Evolutionary conservation across 1,284 basidiomycete genomes (phyloP).

Genomic region (Melanopsichium pennsylvanicum): DNA sequence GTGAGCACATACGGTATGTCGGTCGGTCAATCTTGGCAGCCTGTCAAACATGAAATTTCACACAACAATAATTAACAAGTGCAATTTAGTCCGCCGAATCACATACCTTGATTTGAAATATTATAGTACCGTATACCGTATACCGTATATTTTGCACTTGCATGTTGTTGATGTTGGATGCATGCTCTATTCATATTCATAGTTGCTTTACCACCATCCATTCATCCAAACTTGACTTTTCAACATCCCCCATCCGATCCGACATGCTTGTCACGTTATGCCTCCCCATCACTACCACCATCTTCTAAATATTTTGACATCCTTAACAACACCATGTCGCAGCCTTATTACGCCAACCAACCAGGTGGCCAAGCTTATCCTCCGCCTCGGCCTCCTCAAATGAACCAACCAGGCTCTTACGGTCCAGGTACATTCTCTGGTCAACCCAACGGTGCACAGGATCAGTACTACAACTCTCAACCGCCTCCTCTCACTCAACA

Average conservation of each 20-base stretch:
- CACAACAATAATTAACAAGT: too few relatives aligned
- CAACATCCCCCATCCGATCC: neutral
- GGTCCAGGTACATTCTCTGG: conserved; percentile 38
- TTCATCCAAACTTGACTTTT: too few relatives aligned
- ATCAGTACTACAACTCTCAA: conserved; percentile 48
- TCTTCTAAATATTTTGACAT: neutral
- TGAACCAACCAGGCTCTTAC: conserved; percentile 35
- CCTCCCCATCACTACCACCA: conserved; percentile 1
- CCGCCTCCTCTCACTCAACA: conserved; percentile 16
- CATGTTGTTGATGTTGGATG: too few relatives aligned
- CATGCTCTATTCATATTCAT: too few relatives aligned
- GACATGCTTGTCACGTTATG: neutral
- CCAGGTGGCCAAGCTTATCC: conserved; percentile 20
- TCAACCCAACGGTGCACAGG: conserved; percentile 48
- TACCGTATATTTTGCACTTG: too few relatives aligned
- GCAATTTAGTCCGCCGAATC: too few relatives aligned
- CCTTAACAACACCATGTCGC: conserved; percentile 25
- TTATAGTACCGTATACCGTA: too few relatives aligned
- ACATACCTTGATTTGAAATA: too few relatives aligned
- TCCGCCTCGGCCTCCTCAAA: conserved; percentile 26
- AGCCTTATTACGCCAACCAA: conserved; percentile 31
- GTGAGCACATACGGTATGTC: conserved; percentile 18
- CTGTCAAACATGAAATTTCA: neutral
- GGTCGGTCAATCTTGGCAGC: conserved; percentile 31
- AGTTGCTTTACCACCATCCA: too few relatives aligned